These are phyloP conservation scores for Psilocybe subaeruginosa DNA, from an alignment of 768 basidiomycete species.

Conservation along the genomic window DNA sequence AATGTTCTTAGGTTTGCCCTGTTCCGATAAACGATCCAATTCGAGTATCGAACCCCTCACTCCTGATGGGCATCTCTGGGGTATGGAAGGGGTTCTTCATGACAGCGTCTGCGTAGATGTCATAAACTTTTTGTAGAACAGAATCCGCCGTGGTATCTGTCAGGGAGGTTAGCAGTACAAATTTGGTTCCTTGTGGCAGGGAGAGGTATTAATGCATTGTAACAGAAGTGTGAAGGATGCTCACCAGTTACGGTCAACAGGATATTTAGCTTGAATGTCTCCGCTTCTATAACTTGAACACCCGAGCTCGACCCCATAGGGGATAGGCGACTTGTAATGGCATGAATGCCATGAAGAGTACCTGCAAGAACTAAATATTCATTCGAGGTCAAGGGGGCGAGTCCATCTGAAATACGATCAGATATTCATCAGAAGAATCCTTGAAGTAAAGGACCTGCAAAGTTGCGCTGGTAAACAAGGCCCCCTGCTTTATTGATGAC, in stretches of 20 bases:
- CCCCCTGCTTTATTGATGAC: constrained; percentile 99
- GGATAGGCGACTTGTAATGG: constrained; percentile 92
- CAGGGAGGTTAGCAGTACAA: constrained; percentile 87
- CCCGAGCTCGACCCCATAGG: constrained; percentile 85
- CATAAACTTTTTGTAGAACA: constrained; percentile 85
- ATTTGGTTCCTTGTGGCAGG: constrained; percentile 78
- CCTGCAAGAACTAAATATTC: constrained; percentile 96
- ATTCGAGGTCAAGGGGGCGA: constrained; percentile 88
- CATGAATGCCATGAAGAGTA: constrained; percentile 96
- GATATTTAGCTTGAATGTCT: constrained; percentile 93
- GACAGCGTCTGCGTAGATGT: constrained; percentile 91
- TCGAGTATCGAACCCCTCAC: constrained; percentile 81
- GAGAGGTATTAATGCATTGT: not conserved
- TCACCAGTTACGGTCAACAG: constrained; percentile 88
- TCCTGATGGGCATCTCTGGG: constrained; percentile 98
- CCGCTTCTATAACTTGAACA: constrained; percentile 94
- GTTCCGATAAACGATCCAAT: constrained; percentile 63
- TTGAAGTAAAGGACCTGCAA: constrained; percentile 64
- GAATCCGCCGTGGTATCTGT: constrained; percentile 70
- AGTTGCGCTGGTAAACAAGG: constrained; percentile 90
- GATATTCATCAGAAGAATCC: constrained; percentile 9
- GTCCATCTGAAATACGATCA: constrained; percentile 68
- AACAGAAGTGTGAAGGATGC: constrained; percentile 6
- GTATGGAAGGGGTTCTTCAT: constrained; percentile 99
- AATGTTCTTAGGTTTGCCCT: constrained; percentile 29